Base-by-base conservation (phyloP, 1,284 basidiomycete species). In the Puccinia triticina region DNA sequence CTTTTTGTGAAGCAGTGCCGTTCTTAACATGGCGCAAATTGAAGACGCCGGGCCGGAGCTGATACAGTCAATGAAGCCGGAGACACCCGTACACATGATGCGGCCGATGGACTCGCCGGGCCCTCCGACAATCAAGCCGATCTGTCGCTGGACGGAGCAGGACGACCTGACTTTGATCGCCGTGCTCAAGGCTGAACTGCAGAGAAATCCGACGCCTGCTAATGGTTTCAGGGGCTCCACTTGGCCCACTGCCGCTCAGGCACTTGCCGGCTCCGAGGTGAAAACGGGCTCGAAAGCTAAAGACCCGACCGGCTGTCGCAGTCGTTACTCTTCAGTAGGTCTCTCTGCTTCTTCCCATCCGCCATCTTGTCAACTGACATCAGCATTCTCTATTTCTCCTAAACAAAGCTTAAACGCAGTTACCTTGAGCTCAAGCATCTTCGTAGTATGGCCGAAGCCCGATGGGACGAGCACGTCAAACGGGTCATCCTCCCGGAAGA, bases 281-380 rank as follows among this genome's bases (percentile, higher is more conserved):
- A 61, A 34, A 29, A 61, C 59, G 26, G 59, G 59, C 59, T 61
- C 59, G 3, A 61, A 61, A 61, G 32, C 59, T 61, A 61, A 61
- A 18, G 59, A 61, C 59, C 29, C 59, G 2, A 61, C 32, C 59
- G 59, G 59, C 5, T 61, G 59, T 34, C 59, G 59, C 18, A 61
- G 59, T 61, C 59, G 59, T 18, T 61, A 61, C 29, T 61, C 59
- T 32, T 61, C 59, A 16, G 59, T 61, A 32, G 7, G 59, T 61
- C 26, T 61, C 59, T 34, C 59, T 50, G 48, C 18, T 21, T 50
- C 59, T 8, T 61, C 26, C 29, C 26, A 1, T 61, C 59, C 11
- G 10, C 26, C 29, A 12, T 61, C 59, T 7, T 32, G 3, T 61
- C 59, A 61, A 32, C 26, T 61, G 11, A 29, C 8, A 61, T 32